A percentile compares a stretch with the other conserved stretches of the same genome.
Evolutionary conservation across 345 rosid genomes (phyloP).

Genomic region (Conringia planisiliqua): DNA sequence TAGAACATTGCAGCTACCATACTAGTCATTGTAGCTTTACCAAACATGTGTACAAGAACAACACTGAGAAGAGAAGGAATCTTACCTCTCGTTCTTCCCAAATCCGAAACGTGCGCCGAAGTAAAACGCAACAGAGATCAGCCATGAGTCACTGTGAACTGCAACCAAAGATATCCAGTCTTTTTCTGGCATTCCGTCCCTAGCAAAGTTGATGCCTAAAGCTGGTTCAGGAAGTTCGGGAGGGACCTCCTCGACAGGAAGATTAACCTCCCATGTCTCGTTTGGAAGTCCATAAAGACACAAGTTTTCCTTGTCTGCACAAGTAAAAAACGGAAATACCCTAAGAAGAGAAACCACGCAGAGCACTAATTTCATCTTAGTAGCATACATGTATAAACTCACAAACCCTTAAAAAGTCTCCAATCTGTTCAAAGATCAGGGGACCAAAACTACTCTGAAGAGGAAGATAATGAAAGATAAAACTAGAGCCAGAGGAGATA

Average conservation of each 20-base stretch:
- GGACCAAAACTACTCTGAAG: background rate
- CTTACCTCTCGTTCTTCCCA: conserved; percentile 94
- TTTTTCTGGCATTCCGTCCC: conserved; percentile 96
- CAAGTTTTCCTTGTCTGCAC: conserved; percentile 86
- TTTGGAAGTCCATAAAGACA: conserved; percentile 97
- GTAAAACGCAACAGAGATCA: conserved; percentile 94
- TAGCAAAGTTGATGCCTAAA: conserved; percentile 91
- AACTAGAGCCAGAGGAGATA: background rate
- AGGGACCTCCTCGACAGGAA: conserved; percentile 99
- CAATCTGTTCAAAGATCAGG: background rate
- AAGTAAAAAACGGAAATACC: background rate
- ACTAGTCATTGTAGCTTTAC: background rate
- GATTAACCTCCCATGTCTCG: conserved; percentile 95
- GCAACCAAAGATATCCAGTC: conserved; percentile 98
- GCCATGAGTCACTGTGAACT: conserved; percentile 98
- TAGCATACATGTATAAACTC: background rate
- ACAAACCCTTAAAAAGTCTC: background rate
- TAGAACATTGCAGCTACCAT: conserved; percentile 1
- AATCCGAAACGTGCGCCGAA: conserved; percentile 99
- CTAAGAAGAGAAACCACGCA: background rate
- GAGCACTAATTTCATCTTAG: conserved; percentile 3
- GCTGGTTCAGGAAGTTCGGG: conserved; percentile 99
- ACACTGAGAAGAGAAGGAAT: conserved; percentile 4
- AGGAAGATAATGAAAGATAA: background rate
- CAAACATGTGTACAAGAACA: background rate